phyloP scores from a whole-genome alignment of 73 alveolate species.

The Uronychia binucleata region DNA sequence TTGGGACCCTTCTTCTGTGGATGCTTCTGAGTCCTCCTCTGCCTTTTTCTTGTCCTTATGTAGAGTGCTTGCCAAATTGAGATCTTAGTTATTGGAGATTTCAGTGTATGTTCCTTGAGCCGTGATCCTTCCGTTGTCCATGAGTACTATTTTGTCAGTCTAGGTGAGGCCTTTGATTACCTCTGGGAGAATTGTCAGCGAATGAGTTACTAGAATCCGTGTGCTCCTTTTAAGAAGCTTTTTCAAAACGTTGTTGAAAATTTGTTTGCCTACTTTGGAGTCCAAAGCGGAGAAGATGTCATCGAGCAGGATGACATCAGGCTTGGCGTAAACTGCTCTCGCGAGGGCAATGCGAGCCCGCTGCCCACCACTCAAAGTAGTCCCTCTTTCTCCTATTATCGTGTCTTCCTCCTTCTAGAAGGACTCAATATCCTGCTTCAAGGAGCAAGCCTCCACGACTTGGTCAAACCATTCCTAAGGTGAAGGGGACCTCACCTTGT shows the following conservation, averaged over 20 bases:
- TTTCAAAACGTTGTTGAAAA: conserved; percentile 82
- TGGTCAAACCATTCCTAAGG: conserved; percentile 65
- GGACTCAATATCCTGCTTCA: conserved; percentile 67
- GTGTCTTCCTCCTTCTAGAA: conserved; percentile 82
- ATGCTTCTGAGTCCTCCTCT: neutral
- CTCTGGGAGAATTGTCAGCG: conserved; percentile 71
- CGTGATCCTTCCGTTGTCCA: conserved; percentile 36
- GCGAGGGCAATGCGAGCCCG: conserved; percentile 90
- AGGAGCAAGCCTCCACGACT: conserved; percentile 74
- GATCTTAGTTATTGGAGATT: neutral
- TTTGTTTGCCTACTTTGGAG: conserved; percentile 90
- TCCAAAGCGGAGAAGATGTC: conserved; percentile 96
- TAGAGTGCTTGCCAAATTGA: neutral
- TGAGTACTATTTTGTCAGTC: conserved; percentile 45
- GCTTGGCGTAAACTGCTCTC: conserved; percentile 81
- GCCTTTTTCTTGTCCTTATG: neutral
- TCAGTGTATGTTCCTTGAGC: conserved; percentile 16
- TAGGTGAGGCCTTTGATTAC: conserved; percentile 6
- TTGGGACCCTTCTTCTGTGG: conserved; percentile 1
- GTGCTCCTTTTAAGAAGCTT: conserved; percentile 84
- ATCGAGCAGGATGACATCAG: conserved; percentile 81
- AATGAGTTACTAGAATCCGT: conserved; percentile 93
- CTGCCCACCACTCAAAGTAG: conserved; percentile 90
- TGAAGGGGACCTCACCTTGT: conserved; percentile 67
- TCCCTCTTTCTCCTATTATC: conserved; percentile 91